Evolutionary conservation across 106 monocot genomes (phyloP).

Genomic region (Allium cepa): DNA sequence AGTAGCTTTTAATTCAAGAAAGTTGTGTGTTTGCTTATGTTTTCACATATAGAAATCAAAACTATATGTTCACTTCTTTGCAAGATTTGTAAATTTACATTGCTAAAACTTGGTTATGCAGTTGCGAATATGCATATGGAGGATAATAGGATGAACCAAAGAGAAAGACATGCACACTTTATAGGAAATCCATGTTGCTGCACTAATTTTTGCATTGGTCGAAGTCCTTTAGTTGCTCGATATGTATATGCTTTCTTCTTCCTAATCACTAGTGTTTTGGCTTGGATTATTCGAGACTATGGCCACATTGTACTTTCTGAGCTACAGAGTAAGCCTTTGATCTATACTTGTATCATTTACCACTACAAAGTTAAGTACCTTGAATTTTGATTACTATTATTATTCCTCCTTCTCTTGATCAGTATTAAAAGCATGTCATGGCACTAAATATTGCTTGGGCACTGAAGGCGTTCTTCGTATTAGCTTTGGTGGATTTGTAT

Average conservation of each 20-base stretch:
- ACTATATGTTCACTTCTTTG: no score
- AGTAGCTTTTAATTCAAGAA: no score
- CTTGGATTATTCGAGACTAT: slow-evolving; percentile 84
- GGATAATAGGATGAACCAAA: not conserved
- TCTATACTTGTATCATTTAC: no score
- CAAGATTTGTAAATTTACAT: no score
- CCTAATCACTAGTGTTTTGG: slow-evolving; percentile 64
- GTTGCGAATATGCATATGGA: no score
- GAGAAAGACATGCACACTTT: slow-evolving; percentile 28
- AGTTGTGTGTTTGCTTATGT: no score
- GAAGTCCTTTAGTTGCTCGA: slow-evolving; percentile 61
- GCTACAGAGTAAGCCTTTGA: slow-evolving; percentile 40
- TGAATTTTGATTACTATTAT: not conserved
- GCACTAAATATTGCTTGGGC: slow-evolving; percentile 68
- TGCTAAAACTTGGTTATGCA: no score
- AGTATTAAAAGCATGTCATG: slow-evolving; percentile 75
- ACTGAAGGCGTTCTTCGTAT: slow-evolving; percentile 83
- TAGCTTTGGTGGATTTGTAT: slow-evolving; percentile 90
- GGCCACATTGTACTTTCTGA: slow-evolving; percentile 60
- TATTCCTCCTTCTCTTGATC: not conserved
- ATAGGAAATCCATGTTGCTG: slow-evolving; percentile 38
- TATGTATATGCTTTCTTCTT: slow-evolving; percentile 76
- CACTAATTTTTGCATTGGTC: slow-evolving; percentile 43
- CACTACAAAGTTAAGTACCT: not conserved
- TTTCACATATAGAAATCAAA: no score